Base-by-base conservation (phyloP, 176 grass and related monocot genomes). In the Tuctoria greenei region DNA sequence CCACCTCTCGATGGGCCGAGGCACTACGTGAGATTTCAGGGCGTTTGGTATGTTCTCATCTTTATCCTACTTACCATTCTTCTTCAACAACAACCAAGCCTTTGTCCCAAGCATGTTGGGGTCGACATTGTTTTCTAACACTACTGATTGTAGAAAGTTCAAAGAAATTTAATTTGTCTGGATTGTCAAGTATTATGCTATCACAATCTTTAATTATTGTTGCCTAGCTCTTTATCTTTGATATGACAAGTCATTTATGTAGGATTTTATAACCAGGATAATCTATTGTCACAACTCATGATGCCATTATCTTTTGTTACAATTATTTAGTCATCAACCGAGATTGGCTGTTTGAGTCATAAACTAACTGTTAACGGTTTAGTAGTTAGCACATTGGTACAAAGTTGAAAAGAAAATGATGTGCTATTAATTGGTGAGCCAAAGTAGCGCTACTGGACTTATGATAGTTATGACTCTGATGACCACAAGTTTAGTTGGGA, bases 1-100 rank as follows among this genome's bases (percentile, higher is more conserved):
- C 90, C 44, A 97, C 93, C 45, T 97, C 93, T 11, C 86, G 90
- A 28, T 97, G 90, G 88, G 88, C 88, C 56, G 93, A 97, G 69
- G 93, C 90, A 25, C 81, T 92, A 76, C 83, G 90, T 81, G 90
- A 92, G 28, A 92, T 92, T 60, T 88, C 90, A 38, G 86, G 86
- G 39, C 79, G 83, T 73, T 72, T 92, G 86, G 90, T 92, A 86
- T 26, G 46, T 51, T 51, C 68, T 86, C 20, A 14, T 71, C 24
- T 69, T 52, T 42, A 52, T 34, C 6, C 31, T 79, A 21, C 28
- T 20, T 74, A n/a, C 59, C 18, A 43, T 17, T 64, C 64, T 51
- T 17, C 16, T 15, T 24, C 38, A 52, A n/a, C n/a, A n/a, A n/a
- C n/a, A n/a, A n/a, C n/a, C n/a, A n/a, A n/a, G n/a, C n/a, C n/a